phyloP scores from a whole-genome alignment of 352 stramenopile species.

The Globisporangium radiosum region DNA sequence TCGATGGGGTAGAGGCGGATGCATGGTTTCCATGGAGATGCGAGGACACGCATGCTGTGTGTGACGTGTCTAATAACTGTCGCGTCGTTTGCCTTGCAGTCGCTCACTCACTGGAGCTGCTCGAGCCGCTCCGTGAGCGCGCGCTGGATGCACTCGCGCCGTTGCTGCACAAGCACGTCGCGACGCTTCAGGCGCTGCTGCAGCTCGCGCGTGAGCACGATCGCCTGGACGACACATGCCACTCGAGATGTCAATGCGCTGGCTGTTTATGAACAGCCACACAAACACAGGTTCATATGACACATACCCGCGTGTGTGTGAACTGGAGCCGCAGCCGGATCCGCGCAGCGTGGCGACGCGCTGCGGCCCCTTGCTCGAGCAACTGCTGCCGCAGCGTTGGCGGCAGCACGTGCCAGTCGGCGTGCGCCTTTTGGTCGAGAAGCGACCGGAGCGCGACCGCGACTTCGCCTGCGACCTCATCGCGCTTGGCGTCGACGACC shows the following conservation, averaged over 20 bases:
- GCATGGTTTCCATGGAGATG: too few species aligned
- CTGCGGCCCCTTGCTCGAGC: constrained; percentile 23
- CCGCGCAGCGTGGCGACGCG: constrained; percentile 26
- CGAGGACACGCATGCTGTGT: too few species aligned
- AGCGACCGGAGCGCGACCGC: constrained; percentile 37
- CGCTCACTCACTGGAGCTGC: neutral
- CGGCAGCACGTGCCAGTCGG: constrained; percentile 46
- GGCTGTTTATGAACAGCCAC: neutral
- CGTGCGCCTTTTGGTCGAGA: constrained; percentile 54
- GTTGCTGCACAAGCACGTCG: constrained; percentile 26
- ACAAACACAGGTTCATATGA: too few species aligned
- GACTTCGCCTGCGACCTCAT: constrained; percentile 44
- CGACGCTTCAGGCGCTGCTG: constrained; percentile 33
- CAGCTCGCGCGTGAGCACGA: constrained; percentile 47
- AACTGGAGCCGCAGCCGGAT: constrained; percentile 34
- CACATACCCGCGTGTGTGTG: constrained; percentile 46
- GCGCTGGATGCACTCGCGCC: constrained; percentile 34
- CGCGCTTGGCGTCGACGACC: constrained; percentile 38
- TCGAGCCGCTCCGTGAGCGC: constrained; percentile 15
- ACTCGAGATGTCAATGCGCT: too few species aligned
- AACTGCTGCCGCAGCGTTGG: constrained; percentile 58
- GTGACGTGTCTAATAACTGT: too few species aligned
- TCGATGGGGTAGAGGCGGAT: too few species aligned
- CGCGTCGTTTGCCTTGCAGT: too few species aligned
- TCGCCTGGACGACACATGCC: constrained; percentile 20